These are phyloP conservation scores for Trametes cubensis DNA, from an alignment of 768 basidiomycete species.

Conservation along the genomic window DNA sequence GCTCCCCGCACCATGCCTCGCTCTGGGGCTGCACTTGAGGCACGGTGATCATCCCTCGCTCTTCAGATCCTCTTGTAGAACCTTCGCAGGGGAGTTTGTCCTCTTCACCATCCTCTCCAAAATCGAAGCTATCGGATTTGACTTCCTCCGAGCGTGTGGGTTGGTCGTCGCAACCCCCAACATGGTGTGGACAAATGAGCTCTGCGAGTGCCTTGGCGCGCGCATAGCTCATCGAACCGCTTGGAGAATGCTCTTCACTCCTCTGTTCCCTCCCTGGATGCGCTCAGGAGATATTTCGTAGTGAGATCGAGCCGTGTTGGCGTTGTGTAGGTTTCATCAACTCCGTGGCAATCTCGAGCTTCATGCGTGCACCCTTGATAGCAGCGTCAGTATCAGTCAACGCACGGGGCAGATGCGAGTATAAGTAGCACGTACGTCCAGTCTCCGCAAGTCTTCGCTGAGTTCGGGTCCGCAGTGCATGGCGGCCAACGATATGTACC, in stretches of 20 bases:
- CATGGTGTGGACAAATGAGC: not conserved
- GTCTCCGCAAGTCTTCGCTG: too few relatives aligned
- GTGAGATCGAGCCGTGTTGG: too few relatives aligned
- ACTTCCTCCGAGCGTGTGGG: slow-evolving; percentile 3
- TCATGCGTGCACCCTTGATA: slow-evolving; percentile 35
- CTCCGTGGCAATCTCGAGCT: too few relatives aligned
- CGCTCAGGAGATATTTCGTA: slow-evolving; percentile 36
- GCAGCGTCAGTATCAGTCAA: too few relatives aligned
- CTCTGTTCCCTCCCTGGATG: slow-evolving; percentile 44
- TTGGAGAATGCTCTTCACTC: slow-evolving; percentile 43
- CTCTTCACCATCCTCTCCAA: slow-evolving; percentile 10
- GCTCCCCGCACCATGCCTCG: slow-evolving; percentile 61
- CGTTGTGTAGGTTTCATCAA: too few relatives aligned
- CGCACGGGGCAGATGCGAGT: too few relatives aligned
- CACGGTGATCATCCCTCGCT: too few relatives aligned
- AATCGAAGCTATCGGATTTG: not conserved
- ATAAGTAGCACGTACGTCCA: too few relatives aligned
- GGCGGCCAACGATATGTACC: too few relatives aligned
- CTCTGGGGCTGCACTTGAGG: too few relatives aligned
- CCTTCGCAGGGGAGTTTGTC: not conserved
- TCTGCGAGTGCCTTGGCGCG: not conserved
- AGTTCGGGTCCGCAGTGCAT: too few relatives aligned
- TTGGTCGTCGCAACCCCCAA: not conserved
- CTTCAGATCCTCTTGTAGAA: too few relatives aligned
- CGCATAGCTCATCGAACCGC: slow-evolving; percentile 6